phyloP scores from a whole-genome alignment of 148 eudicot genomes.

The Rhododendron ovatum region DNA sequence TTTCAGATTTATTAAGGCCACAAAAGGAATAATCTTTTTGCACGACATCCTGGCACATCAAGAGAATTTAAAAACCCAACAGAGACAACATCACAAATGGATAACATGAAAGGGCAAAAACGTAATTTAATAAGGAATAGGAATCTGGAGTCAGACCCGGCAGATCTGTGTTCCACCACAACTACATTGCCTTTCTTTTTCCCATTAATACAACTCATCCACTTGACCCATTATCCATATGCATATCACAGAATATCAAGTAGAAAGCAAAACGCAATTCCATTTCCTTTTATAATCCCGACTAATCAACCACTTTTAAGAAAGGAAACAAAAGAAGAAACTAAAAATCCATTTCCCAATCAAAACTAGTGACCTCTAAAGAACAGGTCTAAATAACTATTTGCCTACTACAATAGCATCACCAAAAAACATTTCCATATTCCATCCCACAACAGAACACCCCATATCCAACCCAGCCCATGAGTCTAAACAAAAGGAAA shows the following conservation, averaged over 20 bases:
- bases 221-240: conserved; percentile 1
- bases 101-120: conserved; percentile 17
- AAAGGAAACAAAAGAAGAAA: neutral
- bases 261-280: neutral
- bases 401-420: neutral
- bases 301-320: conserved; percentile 4
- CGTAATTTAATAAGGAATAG: conserved; percentile 15
- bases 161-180: conserved; percentile 13
- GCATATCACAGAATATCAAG: neutral
- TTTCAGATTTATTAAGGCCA: neutral
- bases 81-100: neutral
- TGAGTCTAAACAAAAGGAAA: neutral
- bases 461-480: neutral
- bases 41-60: neutral
- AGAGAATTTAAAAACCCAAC: neutral
- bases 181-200: conserved; percentile 9
- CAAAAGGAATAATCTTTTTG: neutral
- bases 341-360: neutral
- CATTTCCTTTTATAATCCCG: neutral
- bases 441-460: neutral
- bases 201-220: conserved; percentile 5
- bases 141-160: conserved; percentile 18
- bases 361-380: neutral
- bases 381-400: conserved; percentile 12
- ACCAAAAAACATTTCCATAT: conserved; percentile 1